Conservation (phyloP, 106 monocot species). For the Narthecium ossifragum region DNA sequence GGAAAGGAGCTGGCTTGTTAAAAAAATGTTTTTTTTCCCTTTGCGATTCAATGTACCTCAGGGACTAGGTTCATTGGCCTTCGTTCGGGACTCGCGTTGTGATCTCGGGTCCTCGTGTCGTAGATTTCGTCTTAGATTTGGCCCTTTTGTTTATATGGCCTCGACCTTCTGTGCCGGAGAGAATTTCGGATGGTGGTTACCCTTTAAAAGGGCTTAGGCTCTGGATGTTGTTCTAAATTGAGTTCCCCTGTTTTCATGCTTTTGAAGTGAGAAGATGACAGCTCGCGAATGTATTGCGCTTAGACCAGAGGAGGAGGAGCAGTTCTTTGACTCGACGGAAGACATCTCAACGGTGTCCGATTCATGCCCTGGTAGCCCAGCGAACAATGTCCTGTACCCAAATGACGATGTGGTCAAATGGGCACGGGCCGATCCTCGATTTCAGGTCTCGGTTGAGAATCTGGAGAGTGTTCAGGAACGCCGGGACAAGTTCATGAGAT, state of each 20-base stretch:
- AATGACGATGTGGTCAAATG: conserved; percentile 10
- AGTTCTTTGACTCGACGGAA: conserved; percentile 66
- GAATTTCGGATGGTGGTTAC: background rate
- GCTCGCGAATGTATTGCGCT: background rate
- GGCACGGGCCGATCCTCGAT: conserved; percentile 8
- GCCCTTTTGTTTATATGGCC: conserved; percentile 6
- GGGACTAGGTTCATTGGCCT: conserved; percentile 29
- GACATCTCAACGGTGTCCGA: conserved; percentile 46
- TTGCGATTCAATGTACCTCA: background rate
- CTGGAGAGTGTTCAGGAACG: conserved; percentile 51
- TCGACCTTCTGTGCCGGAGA: background rate
- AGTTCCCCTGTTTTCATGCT: conserved; percentile 4
- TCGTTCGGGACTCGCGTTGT: conserved; percentile 21
- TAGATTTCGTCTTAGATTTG: background rate
- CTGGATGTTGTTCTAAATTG: background rate
- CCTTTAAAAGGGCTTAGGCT: background rate
- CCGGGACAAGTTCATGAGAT: conserved; percentile 39
- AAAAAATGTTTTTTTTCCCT: too few relatives aligned
- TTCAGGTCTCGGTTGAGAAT: conserved; percentile 31
- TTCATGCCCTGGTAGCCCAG: conserved; percentile 22
- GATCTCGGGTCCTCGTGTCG: background rate
- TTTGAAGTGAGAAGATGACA: conserved; percentile 26
- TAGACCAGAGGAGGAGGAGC: conserved; percentile 46
- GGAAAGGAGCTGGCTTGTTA: too few relatives aligned
- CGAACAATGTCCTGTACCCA: background rate